Evolutionary conservation across 2,329 filamentous ascomycete genomes (phyloP), one percentile per base, ranked within the genome.

Genomic region (Colletotrichum paranaense): DNA sequence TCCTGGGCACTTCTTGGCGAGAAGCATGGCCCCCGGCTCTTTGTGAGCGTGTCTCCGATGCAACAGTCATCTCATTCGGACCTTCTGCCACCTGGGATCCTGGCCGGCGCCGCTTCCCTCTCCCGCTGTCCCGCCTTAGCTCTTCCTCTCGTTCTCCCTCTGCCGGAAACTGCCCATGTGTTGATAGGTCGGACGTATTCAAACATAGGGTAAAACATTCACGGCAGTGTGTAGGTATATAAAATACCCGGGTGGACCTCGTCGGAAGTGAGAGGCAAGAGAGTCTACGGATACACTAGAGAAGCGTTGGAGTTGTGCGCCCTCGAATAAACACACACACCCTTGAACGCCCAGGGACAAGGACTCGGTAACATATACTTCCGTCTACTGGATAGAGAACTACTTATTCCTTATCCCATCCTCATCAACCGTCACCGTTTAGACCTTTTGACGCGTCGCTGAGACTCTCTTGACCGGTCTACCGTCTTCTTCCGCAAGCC

Each of bases 121-220:
- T 73, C 70, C 71, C 71, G 71, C 62, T 49, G 38, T 73, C 28
- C 71, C 71, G 71, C 67, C 71, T 73, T 62, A 55, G 71, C 49
- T 22, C 22, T 52, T 16, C 52, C 16, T 35, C 24, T 16, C 19
- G 38, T 35, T 58, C 42, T 4, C 19, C n/a, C 16, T 62, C 32
- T 59, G 63, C 38, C 53, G 55, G 16, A 38, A 30, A 16, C 19
- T 22, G 19, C 19, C 42, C 42, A 49, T 24, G 24, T 57, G 32
- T 52, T 49, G 19, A 57, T 65, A 16, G 28, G 22, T 26, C 52
- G n/a, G 22, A 9, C 30, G 56, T 30, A 26, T 24, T 30, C 19
- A 30, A 53, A 22, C 42, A 68, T 68, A 58, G 65, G 26, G 9
- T 42, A 42, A 12, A 35, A 5, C 14, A 16, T 68, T 55, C 64